Evolutionary conservation across 2,329 filamentous ascomycete genomes (phyloP).

Genomic region (Paecilomyces variotii): DNA sequence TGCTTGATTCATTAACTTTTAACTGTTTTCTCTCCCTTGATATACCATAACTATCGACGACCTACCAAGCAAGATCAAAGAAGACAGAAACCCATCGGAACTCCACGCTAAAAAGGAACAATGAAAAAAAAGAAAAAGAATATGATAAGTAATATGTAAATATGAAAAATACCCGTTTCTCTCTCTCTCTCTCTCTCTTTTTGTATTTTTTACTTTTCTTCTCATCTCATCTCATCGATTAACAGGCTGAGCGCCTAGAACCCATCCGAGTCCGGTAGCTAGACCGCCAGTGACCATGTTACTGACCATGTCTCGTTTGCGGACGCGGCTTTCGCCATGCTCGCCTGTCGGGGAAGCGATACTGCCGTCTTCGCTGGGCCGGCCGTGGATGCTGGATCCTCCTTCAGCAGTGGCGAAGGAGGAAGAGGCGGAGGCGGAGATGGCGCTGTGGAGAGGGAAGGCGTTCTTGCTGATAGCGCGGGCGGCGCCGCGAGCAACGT

Average conservation of each 20-base stretch:
- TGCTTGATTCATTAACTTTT: too few relatives aligned
- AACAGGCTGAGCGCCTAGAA: constrained; percentile 47
- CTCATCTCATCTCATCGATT: constrained; percentile 18
- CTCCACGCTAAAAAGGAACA: neutral
- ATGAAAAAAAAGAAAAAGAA: neutral
- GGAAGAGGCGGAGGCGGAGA: constrained; percentile 3
- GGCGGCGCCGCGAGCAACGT: constrained; percentile 44
- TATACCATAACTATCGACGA: too few relatives aligned
- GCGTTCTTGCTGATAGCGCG: constrained; percentile 41
- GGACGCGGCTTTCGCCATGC: constrained; percentile 26
- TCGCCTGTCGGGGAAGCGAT: constrained; percentile 5
- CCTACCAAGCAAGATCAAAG: too few relatives aligned
- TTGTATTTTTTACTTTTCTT: neutral
- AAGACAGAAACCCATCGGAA: neutral
- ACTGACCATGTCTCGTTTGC: constrained; percentile 50
- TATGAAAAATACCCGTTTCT: neutral
- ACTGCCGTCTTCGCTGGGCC: constrained; percentile 9
- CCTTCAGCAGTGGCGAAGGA: constrained; percentile 4
- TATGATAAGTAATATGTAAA: neutral
- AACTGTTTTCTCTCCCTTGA: too few relatives aligned
- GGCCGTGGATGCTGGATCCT: constrained; percentile 7
- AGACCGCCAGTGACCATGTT: constrained; percentile 56
- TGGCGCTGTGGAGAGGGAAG: constrained; percentile 31
- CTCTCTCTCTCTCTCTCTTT: neutral
- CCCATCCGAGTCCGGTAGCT: constrained; percentile 57